Base-by-base conservation (phyloP, 148 eudicot species). In the Fagopyrum tataricum region DNA sequence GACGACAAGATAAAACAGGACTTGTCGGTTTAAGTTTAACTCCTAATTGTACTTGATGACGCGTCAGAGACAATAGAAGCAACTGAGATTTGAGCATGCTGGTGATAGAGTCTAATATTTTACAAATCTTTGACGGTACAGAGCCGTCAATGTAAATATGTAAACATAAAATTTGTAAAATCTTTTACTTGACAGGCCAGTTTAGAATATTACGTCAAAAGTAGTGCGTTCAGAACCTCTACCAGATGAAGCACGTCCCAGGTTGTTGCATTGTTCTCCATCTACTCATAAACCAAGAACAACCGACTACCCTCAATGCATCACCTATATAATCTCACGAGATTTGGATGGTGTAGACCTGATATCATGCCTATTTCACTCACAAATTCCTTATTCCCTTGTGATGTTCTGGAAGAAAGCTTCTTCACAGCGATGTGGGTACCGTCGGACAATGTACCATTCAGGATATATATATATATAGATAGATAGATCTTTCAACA, bases 351-450 rank as follows among this genome's bases (percentile, higher is more conserved):
- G 37, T 77, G 78, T 48, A 85, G 56, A 14, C 84, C 79, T 58
- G 84, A 83, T 3, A 85, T 81, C 82, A 79, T 83, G 56, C 86
- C 88, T 40, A 85, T 79, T 48, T 85, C 88, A 59, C 78, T 85
- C 43, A 82, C 82, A 72, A 85, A 85, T 72, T 79, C 84, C 11
- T 75, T 83, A 61, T 82, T 75, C 23, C 85, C 85, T 76, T 85
- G 85, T 11, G 74, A 76, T 79, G 86, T 83, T 77, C 73, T 70
- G 37, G 84, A 72, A 44, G 85, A 85, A 61, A 85, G 89, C 37
- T 83, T 76, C 76, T 83, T 85, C n/a, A 85, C 86, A n/a, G 89
- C 89, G 70, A 85, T 81, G 47, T 67, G 1, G 15, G 80, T 81
- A 15, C 86, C 86, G 71, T 85, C 86, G 71, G 74, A 66, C 49